A percentile compares a stretch with the other conserved stretches of the same genome.
Conservation (phyloP, 176 grass and related monocot genomes). For the Avena atlantica region DNA sequence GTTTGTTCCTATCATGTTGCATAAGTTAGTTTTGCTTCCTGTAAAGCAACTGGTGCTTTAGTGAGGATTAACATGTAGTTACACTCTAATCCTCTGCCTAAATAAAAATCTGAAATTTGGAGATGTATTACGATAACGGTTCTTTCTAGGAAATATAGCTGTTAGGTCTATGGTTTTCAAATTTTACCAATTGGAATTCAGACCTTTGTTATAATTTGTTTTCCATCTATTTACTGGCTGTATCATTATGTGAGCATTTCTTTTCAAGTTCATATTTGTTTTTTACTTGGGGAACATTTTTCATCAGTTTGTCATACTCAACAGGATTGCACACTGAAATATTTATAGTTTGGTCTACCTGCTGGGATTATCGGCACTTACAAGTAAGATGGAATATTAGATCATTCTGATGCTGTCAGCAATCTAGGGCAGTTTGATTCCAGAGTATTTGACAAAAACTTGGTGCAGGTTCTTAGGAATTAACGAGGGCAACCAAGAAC, state of each 20-base stretch:
- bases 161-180: background rate
- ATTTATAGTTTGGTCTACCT: constrained; percentile 65
- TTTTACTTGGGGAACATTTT: constrained; percentile 56
- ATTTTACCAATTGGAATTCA: background rate
- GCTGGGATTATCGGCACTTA: constrained; percentile 70
- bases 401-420: constrained; percentile 67
- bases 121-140: background rate
- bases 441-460: constrained; percentile 57
- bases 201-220: constrained; percentile 15
- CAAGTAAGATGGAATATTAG: constrained; percentile 77
- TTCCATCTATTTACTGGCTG: background rate
- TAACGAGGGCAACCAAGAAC: constrained; percentile 58
- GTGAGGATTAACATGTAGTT: background rate
- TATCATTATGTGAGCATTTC: constrained; percentile 34
- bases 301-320: constrained; percentile 70
- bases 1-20: background rate
- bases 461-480: constrained; percentile 71
- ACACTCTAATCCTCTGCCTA: background rate
- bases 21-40: background rate
- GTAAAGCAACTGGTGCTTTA: background rate
- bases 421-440: constrained; percentile 60
- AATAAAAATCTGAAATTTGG: constrained; percentile 1
- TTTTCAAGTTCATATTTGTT: constrained; percentile 47
- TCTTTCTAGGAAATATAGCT: background rate
- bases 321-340: constrained; percentile 75